Base-by-base conservation (phyloP, 495 filamentous ascomycete species). In the Barbatosphaeria neglecta region DNA sequence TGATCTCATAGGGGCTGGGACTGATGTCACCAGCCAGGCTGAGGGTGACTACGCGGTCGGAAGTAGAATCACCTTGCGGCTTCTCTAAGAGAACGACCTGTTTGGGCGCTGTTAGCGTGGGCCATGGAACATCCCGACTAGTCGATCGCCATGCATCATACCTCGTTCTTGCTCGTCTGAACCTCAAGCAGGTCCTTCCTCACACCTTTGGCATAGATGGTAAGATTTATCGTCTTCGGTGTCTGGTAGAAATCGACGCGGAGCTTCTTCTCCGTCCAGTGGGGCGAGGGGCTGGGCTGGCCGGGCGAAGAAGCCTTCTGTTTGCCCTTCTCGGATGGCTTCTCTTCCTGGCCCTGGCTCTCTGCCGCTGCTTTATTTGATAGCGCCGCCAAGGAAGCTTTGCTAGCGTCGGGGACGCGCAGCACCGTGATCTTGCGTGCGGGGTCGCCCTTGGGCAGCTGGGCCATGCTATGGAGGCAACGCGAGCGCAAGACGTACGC, bases 11-110 rank as follows among this genome's bases (percentile, higher is more conserved):
- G 17, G 67, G 52, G 8, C 71, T 51, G 0, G 79, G 61, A 35
- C 84, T 74, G 52, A 98, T 79, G 8, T 67, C 53, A 17, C 76
- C 78, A 53, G 69, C 87, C 7, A 95, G 77, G 33, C 85, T 70
- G 35, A 95, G 64, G 0, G 79, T 79, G 7, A n/a, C 13, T 15
- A n/a, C 15, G 16, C 10, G 13, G 9, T 11, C 13, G 13, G 9
- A 2, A 11, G 11, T n/a, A 11, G 9, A n/a, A 9, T 9, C 24
- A 25, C 24, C 31, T 2, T 35, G 13, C 10, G 31, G 2, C 2
- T 1, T 2, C 13, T 35, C 31, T 3, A 4, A 10, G 2, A 35
- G 1, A n/a, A 35, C 31, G 13, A 35, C 31, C 31, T 35, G 11
- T n/a, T n/a, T n/a, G n/a, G n/a, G n/a, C n/a, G n/a, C n/a, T n/a